A percentile compares a stretch with the other conserved stretches of the same genome.
phyloP scores from a whole-genome alignment of 2,329 filamentous ascomycete genomes.

The Trichoderma atrobrunneum region DNA sequence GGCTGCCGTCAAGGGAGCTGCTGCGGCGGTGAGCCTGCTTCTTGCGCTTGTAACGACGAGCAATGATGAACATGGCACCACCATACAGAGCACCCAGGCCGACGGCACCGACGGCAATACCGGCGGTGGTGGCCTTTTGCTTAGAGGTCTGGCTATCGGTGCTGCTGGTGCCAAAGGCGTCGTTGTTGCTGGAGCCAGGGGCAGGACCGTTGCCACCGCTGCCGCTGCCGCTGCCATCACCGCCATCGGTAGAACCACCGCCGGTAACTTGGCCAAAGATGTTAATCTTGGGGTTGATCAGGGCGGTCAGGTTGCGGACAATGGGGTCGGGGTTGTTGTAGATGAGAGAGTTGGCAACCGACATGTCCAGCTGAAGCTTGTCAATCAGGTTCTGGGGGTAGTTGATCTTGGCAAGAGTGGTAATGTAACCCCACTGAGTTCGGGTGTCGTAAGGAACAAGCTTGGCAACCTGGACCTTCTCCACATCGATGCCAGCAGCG shows the following conservation, averaged over 20 bases:
- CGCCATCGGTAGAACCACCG: slow-evolving; percentile 34
- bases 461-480: slow-evolving; percentile 63
- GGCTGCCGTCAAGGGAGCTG: slow-evolving; percentile 63
- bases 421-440: slow-evolving; percentile 69
- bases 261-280: slow-evolving; percentile 38
- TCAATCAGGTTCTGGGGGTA: slow-evolving; percentile 70
- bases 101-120: slow-evolving; percentile 74
- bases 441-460: slow-evolving; percentile 76
- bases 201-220: background rate
- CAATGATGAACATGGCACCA: slow-evolving; percentile 90
- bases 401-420: slow-evolving; percentile 66
- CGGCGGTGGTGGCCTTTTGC: slow-evolving; percentile 60
- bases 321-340: slow-evolving; percentile 68
- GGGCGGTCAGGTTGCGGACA: slow-evolving; percentile 68
- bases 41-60: slow-evolving; percentile 85
- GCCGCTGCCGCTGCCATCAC: background rate
- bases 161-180: slow-evolving; percentile 42
- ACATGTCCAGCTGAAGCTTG: slow-evolving; percentile 65
- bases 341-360: slow-evolving; percentile 66
- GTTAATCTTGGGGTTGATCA: slow-evolving; percentile 78
- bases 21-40: slow-evolving; percentile 72
- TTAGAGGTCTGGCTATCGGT: slow-evolving; percentile 54
- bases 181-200: slow-evolving; percentile 27
- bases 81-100: slow-evolving; percentile 82
- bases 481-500: slow-evolving; percentile 54